Base-by-base conservation (phyloP, 306 rosid genomes). In the Vicia faba region DNA sequence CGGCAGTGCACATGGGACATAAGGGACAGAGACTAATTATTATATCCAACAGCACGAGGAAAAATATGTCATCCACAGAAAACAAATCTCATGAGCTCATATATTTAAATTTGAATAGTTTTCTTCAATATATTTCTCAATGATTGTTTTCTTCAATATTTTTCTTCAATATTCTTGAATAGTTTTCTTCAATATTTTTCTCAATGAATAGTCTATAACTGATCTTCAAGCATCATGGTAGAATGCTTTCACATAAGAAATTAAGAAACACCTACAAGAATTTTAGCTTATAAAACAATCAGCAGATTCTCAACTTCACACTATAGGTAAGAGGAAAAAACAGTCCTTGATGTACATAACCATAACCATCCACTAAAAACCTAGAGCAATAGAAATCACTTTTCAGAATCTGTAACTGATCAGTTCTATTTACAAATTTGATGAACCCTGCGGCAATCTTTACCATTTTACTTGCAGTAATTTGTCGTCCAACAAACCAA, bases 401-500 rank as follows among this genome's bases (percentile, higher is more conserved):
- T 70, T 66, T 31, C 11, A 55, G 72, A 81, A 74, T 64, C 77
- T 46, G 18, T 45, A 41, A 54, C 78, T 46, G 82, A 70, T 70
- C 75, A 66, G 63, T 65, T 61, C 79, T 78, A 82, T 78, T 68
- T 89, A 87, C 97, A 91, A 80, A 78, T 80, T 80, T 53, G 81
- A 70, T 61, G 77, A 74, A 79, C 72, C 73, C 76, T 67, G 81
- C 84, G 61, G 82, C 83, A 67, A 78, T 71, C 76, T 81, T 76
- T 38, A 61, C 70, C 77, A 78, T 66, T 79, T 77, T 78, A 80
- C 81, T 71, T 76, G 70, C 77, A 65, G 71, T 73, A 80, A 65
- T 72, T 77, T 66, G 81, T 82, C 89, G 67, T 81, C 73, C 38
- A 57, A 79, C 71, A 39, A 84, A 49, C 63, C 55, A 26, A 44